Conservation (phyloP, 163 green algal genomes). For the Scenedesmus sp. region DNA sequence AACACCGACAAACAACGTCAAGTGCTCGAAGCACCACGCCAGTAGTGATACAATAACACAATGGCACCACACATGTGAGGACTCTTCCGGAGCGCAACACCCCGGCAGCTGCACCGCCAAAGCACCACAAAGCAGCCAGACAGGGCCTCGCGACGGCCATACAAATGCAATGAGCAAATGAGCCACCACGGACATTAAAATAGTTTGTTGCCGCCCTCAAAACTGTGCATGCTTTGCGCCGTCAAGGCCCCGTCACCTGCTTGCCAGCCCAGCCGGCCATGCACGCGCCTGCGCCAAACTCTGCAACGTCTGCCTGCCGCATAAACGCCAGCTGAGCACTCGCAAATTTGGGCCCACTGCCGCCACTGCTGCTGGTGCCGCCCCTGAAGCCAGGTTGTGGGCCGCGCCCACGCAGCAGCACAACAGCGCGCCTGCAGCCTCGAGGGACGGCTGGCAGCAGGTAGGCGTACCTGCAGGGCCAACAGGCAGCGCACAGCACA, state of each 20-base stretch:
- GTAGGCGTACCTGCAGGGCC: constrained; percentile 53
- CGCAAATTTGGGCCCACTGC: constrained; percentile 52
- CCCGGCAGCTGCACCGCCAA: too few relatives aligned
- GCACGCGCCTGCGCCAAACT: neutral
- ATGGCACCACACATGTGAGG: too few relatives aligned
- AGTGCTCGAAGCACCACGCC: neutral
- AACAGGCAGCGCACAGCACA: constrained; percentile 8
- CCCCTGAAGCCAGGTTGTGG: neutral
- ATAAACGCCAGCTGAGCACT: constrained; percentile 55
- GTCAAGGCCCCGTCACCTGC: neutral
- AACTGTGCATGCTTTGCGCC: too few relatives aligned
- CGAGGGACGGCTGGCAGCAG: constrained; percentile 38
- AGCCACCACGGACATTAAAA: too few relatives aligned
- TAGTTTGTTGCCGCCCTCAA: too few relatives aligned
- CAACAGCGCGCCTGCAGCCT: constrained; percentile 56
- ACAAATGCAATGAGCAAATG: too few relatives aligned
- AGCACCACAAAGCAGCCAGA: too few relatives aligned
- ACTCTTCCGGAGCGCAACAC: too few relatives aligned
- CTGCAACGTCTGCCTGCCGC: neutral
- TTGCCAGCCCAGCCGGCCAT: neutral
- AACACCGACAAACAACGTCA: too few relatives aligned
- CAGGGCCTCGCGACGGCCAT: too few relatives aligned
- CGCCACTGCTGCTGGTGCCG: neutral
- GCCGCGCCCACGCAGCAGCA: constrained; percentile 56
- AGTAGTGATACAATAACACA: too few relatives aligned